Evolutionary conservation across 2,329 filamentous ascomycete species (phyloP), one percentile per base, ranked within the genome.

Genomic region (Apiospora aurea): DNA sequence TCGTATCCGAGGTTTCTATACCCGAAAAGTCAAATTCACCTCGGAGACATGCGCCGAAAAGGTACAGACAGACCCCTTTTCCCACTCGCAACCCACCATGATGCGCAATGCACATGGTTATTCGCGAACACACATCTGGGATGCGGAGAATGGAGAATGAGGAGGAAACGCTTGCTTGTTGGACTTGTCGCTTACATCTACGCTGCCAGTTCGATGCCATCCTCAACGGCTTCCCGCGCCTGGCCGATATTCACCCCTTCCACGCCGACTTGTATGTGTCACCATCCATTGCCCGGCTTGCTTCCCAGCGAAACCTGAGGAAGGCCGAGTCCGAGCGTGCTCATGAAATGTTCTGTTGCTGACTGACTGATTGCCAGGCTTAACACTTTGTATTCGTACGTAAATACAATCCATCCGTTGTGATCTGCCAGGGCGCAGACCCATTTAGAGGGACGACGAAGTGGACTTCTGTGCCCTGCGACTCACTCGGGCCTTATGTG

Each of bases 11-110:
- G 87, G 87, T 69, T 98, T 98, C 86, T 98, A 98, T 84, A 98
- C 96, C 66, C 89, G 96, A 82, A 98, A 98, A 85, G 95, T 98
- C 88, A 98, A 98, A 85, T 99, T 95, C 85, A 98, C 96, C 7
- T 92, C 96, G 80, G 96, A 99, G 85, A 98, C 96, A 57, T 98
- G 98, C 83, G 91, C 92, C 76, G 96, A 99, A 83, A 98, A 98
- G 57, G 57, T 64, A 64, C 57, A 41, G 18, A 21, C 18, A 64
- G 5, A 41, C 8, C 57, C 57, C 57, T 41, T n/a, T 41, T 21
- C 21, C 21, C 57, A 5, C 34, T 41, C 34, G 18, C 34, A n/a
- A 14, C 34, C 29, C 18, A 18, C 34, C n/a, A 41, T n/a, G 34
- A 64, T 64, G 57, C 57, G 57, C 57, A n/a, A n/a, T 24, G 18